Evolutionary conservation across 2,329 filamentous ascomycete genomes (phyloP).

Genomic region (Pseudogymnoascus sp.): DNA sequence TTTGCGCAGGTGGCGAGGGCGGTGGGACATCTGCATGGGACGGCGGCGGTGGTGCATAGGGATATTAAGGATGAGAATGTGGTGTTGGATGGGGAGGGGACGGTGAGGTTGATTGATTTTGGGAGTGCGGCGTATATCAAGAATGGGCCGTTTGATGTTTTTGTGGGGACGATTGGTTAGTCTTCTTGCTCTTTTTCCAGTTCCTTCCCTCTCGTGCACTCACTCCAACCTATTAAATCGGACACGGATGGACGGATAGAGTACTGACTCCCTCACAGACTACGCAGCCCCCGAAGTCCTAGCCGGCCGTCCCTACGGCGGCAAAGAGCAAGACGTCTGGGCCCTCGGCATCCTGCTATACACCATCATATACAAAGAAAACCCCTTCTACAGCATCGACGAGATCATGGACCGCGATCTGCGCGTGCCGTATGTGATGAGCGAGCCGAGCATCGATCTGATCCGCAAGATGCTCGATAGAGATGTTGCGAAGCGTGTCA

Average conservation of each 20-base stretch:
- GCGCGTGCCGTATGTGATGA: constrained; percentile 78
- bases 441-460: constrained; percentile 86
- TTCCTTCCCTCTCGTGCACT: not conserved
- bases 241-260: not conserved
- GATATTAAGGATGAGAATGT: constrained; percentile 99
- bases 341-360: constrained; percentile 93
- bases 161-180: constrained; percentile 95
- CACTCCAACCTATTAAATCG: no score
- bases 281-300: constrained; percentile 98
- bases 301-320: constrained; percentile 81
- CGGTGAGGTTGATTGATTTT: constrained; percentile 97
- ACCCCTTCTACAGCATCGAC: constrained; percentile 97
- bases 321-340: constrained; percentile 98
- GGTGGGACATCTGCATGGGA: constrained; percentile 83
- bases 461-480: constrained; percentile 88
- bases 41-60: constrained; percentile 85
- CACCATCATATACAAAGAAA: constrained; percentile 99
- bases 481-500: constrained; percentile 71
- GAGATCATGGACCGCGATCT: constrained; percentile 98
- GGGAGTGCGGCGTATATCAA: constrained; percentile 98
- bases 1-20: constrained; percentile 89
- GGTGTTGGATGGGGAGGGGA: constrained; percentile 86
- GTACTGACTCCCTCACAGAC: constrained; percentile 46
- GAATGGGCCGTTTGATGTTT: constrained; percentile 96
- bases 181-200: constrained; percentile 10